Conservation (phyloP, 2,329 filamentous ascomycete genomes). For the Colletotrichum sojae region DNA sequence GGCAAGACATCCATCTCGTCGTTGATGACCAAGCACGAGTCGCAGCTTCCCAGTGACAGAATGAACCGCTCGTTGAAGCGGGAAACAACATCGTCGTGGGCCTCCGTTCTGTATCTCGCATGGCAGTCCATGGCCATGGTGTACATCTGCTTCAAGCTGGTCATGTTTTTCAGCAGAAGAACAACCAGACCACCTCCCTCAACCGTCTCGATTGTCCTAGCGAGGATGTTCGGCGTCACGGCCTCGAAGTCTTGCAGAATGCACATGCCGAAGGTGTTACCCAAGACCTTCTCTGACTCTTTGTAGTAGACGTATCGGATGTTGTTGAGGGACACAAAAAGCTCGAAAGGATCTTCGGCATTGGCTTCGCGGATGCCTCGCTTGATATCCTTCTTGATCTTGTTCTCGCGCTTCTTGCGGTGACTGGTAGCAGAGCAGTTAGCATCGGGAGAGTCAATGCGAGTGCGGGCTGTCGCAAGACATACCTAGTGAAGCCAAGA, state of each 20-base stretch:
- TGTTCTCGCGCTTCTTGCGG: constrained; percentile 96
- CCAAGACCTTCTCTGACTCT: constrained; percentile 98
- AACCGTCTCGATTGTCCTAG: constrained; percentile 95
- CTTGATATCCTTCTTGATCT: constrained; percentile 99
- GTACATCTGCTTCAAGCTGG: constrained; percentile 95
- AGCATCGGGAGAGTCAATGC: constrained; percentile 11
- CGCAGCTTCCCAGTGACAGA: constrained; percentile 93
- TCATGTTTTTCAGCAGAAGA: constrained; percentile 95
- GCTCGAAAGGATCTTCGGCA: constrained; percentile 93
- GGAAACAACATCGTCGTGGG: constrained; percentile 93
- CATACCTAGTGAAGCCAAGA: constrained; percentile 85
- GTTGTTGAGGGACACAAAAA: constrained; percentile 96
- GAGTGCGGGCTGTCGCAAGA: not conserved
- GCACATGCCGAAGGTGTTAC: constrained; percentile 98
- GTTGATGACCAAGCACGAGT: constrained; percentile 94
- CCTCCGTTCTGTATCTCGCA: constrained; percentile 95
- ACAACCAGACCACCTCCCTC: constrained; percentile 95
- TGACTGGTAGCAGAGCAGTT: constrained; percentile 69
- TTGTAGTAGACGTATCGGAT: constrained; percentile 99
- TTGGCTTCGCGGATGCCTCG: constrained; percentile 93
- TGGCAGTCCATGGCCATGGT: constrained; percentile 98
- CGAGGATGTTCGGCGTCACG: constrained; percentile 95
- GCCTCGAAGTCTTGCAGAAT: constrained; percentile 99
- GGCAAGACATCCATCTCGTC: constrained; percentile 98
- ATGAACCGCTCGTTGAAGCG: constrained; percentile 99